Evolutionary conservation across 1,284 basidiomycete genomes (phyloP).

Genomic region (Albatrellus sp.): DNA sequence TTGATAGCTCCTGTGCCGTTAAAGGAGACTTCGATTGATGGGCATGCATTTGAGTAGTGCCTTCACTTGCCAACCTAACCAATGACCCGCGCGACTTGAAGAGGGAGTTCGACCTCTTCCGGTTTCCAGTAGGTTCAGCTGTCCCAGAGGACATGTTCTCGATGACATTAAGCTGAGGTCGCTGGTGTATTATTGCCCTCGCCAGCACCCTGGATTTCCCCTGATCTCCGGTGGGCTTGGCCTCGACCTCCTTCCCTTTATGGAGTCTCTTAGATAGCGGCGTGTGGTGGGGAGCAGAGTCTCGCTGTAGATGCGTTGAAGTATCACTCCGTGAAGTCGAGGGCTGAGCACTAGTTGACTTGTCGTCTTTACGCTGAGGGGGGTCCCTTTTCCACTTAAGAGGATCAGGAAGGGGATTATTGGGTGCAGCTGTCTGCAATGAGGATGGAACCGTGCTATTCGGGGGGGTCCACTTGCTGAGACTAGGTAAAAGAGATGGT

Average conservation of each 20-base stretch:
- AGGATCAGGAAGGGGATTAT: not conserved
- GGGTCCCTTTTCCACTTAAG: not conserved
- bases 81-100: not conserved
- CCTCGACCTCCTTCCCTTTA: too few relatives aligned
- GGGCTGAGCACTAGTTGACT: not conserved
- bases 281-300: not conserved
- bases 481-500: not conserved
- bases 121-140: not conserved
- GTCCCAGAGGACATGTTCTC: not conserved
- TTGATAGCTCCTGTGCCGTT: not conserved
- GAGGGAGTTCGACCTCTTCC: not conserved
- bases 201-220: not conserved
- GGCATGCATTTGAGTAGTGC: constrained; percentile 13
- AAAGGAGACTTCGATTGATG: constrained; percentile 8
- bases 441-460: not conserved
- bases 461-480: constrained; percentile 12
- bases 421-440: not conserved
- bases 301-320: constrained; percentile 1
- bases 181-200: not conserved
- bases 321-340: not conserved
- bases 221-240: not conserved
- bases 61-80: constrained; percentile 6
- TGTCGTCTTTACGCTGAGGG: not conserved
- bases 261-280: too few relatives aligned
- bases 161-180: too few relatives aligned